A percentile compares a stretch with the other conserved stretches of the same genome.
Evolutionary conservation across 805 yeast species (phyloP).

Genomic region (Jamesozyma jinghongensis): DNA sequence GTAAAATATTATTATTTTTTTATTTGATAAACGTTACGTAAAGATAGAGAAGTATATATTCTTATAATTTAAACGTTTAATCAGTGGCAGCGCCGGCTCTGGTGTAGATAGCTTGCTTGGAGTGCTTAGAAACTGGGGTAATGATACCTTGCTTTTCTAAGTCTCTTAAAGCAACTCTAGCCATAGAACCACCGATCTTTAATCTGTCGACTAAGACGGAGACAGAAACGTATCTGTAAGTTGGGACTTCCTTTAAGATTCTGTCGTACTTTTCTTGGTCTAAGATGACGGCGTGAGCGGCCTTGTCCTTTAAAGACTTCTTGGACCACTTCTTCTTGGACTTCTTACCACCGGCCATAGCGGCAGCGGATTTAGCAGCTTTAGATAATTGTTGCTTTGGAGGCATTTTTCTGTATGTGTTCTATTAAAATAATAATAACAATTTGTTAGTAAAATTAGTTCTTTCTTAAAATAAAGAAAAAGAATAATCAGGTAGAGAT

Average conservation of each 20-base stretch:
- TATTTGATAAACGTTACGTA: slow-evolving; percentile 5
- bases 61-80: slow-evolving; percentile 29
- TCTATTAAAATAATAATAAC: slow-evolving; percentile 1
- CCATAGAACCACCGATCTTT: slow-evolving; percentile 98
- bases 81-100: slow-evolving; percentile 50
- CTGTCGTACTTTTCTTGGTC: slow-evolving; percentile 99
- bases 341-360: slow-evolving; percentile 99
- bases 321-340: slow-evolving; percentile 99
- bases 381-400: slow-evolving; percentile 98
- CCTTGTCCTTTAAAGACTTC: slow-evolving; percentile 99
- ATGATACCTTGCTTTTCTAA: slow-evolving; percentile 93
- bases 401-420: slow-evolving; percentile 58
- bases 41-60: slow-evolving; percentile 1
- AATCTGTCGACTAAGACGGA: slow-evolving; percentile 98
- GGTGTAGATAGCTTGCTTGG: slow-evolving; percentile 95
- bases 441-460: slow-evolving; percentile 1
- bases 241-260: slow-evolving; percentile 98
- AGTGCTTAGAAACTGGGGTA: slow-evolving; percentile 88
- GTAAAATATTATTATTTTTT: not conserved
- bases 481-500: not conserved
- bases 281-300: slow-evolving; percentile 92
- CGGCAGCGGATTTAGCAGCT: slow-evolving; percentile 99
- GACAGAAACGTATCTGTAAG: slow-evolving; percentile 96
- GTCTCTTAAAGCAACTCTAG: slow-evolving; percentile 95
- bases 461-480: not conserved